Base-by-base conservation (phyloP, 2,329 filamentous ascomycete genomes). In the Colletotrichum salicis region DNA sequence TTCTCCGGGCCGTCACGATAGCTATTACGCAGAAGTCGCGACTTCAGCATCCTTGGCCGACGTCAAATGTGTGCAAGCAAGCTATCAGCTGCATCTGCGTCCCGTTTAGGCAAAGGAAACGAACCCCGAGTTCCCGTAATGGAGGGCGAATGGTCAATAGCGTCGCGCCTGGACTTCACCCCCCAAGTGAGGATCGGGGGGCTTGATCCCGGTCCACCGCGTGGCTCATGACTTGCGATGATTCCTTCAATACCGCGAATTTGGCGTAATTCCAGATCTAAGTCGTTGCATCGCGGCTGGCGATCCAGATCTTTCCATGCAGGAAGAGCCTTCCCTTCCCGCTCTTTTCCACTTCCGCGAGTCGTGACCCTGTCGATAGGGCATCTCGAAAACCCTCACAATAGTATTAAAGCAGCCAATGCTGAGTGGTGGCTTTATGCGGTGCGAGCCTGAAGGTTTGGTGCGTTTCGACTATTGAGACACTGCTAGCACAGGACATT, bases 341-440 rank as follows among this genome's bases (percentile, higher is more conserved):
- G 22, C 31, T 35, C 64, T 51, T 52, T 31, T 24, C 31, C 27
- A 12, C 61, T n/a, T 45, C 62, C 68, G 35, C 69, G 65, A 71
- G 64, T 71, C 69, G 69, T 63, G 67, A 35, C 59, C 66, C 59
- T 71, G 65, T 64, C 37, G 11, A 48, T 37, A 64, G 55, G 41
- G 59, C 60, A 55, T 55, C 35, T 64, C 45, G 41, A 35, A 48
- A 27, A 24, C 64, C 58, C 29, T 12, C 31, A 27, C 51, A 27
- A 37, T 56, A 29, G 55, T 45, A 27, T 70, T 45, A 48, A 35
- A 29, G 33, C 54, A 48, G 45, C 55, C 45, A 61, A 27, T 31
- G 35, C 55, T n/a, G 29, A 29, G 37, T 54, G 45, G 48, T 13
- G 15, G 56, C 45, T 67, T 48, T 31, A 67, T 59, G 64, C 57